Evolutionary conservation across 148 eudicot genomes (phyloP).

Genomic region (Cornus florida): DNA sequence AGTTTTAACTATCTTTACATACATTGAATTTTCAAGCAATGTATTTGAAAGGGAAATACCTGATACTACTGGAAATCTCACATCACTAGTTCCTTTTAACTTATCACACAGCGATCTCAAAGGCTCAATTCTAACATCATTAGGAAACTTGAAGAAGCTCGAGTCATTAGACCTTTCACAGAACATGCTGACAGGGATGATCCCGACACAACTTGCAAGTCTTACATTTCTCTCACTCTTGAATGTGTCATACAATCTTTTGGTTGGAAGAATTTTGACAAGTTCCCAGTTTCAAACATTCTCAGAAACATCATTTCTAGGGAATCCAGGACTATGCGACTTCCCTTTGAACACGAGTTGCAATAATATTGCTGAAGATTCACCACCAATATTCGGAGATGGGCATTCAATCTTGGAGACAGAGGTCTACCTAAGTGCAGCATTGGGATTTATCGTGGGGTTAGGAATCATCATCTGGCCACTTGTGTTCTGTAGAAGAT

Average conservation of each 20-base stretch:
- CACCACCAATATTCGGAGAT: too few species aligned
- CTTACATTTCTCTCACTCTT: slow-evolving; percentile 24
- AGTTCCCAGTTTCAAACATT: slow-evolving; percentile 24
- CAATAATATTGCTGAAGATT: too few species aligned
- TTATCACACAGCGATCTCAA: too few species aligned
- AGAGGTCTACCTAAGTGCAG: too few species aligned
- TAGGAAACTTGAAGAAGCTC: too few species aligned
- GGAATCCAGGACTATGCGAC: too few species aligned
- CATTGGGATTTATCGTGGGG: slow-evolving; percentile 13
- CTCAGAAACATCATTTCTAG: not conserved
- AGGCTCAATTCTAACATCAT: too few species aligned
- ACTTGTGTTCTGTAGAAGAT: slow-evolving; percentile 23
- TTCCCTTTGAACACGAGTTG: too few species aligned
- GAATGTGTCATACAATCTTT: slow-evolving; percentile 21
- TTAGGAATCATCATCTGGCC: slow-evolving; percentile 26
- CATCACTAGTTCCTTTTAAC: slow-evolving; percentile 19
- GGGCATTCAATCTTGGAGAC: too few species aligned
- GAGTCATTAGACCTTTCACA: too few species aligned
- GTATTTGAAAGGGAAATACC: slow-evolving; percentile 20
- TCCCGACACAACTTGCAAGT: slow-evolving; percentile 19
- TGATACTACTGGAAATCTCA: slow-evolving; percentile 14
- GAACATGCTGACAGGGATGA: slow-evolving; percentile 20
- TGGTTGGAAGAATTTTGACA: slow-evolving; percentile 19
- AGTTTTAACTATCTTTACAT: slow-evolving; percentile 19
- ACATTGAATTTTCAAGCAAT: slow-evolving; percentile 25